Evolutionary conservation across 805 yeast species (phyloP).

Genomic region (Martiniozyma abietophila): DNA sequence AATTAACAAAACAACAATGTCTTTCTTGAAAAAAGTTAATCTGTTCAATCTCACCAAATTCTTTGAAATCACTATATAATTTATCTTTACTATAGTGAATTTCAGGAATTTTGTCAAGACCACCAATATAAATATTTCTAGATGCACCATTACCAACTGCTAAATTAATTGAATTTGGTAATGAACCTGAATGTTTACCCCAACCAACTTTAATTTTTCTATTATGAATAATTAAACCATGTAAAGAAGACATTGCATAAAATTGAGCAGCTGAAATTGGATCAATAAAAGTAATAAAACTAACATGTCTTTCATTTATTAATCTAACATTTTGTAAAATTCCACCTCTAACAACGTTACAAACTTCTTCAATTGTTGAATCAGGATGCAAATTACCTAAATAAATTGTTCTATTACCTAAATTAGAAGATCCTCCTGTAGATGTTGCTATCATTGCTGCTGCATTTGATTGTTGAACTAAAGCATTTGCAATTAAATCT

Average conservation of each 20-base stretch:
- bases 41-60: constrained; percentile 92
- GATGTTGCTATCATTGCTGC: constrained; percentile 96
- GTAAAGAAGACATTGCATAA: constrained; percentile 86
- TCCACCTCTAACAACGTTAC: constrained; percentile 96
- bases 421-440: constrained; percentile 86
- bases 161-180: constrained; percentile 74
- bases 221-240: constrained; percentile 79
- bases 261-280: constrained; percentile 98
- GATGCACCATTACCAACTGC: constrained; percentile 94
- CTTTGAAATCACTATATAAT: constrained; percentile 62
- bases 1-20: constrained; percentile 86
- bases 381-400: constrained; percentile 85
- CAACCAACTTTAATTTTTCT: constrained; percentile 89
- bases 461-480: constrained; percentile 90
- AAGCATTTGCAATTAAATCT: constrained; percentile 57
- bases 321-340: constrained; percentile 75
- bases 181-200: constrained; percentile 95
- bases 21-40: constrained; percentile 78
- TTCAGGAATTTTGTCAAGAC: constrained; percentile 26
- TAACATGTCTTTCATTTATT: constrained; percentile 77
- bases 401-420: constrained; percentile 91
- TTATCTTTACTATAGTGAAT: constrained; percentile 31
- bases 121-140: constrained; percentile 85
- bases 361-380: constrained; percentile 82
- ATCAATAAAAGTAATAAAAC: constrained; percentile 91